Evolutionary conservation across 1,284 basidiomycete species (phyloP), one percentile per base, ranked within the genome.

Genomic region (Leucoagaricus sp.): DNA sequence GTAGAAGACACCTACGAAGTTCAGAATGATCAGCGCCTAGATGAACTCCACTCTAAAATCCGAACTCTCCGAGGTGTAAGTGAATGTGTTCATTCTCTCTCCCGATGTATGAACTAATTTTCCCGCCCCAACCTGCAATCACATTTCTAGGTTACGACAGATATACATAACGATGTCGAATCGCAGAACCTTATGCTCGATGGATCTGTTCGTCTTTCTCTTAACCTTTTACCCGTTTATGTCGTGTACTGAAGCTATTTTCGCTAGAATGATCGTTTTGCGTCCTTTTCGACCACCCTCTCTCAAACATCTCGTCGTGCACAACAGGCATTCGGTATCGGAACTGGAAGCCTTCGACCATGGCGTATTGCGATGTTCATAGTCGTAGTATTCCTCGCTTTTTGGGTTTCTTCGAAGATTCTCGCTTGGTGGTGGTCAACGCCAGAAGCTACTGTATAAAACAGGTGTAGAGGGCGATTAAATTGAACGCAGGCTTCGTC

Each of bases 21-120:
- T 3, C 90, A 93, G 67, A 93, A 93, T 67, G 89, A 93, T 75
- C 83, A 90, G 62, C 76, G 83, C 42, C 77, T 93, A n/a, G 89
- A 93, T 56, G 86, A 90, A 47, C 75, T 93, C 1, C 90, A 92
- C 67, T 83, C 87, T 8, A 93, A 93, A 69, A 82, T 93, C 49
- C 81, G 89, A 42, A 87, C 86, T 25, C 67, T 93, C 44, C 83
- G 90, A 61, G 86, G 87, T 12, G 91, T 92, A 70, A 63, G 82
- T 70, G 34, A 34, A 12, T 8, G 17, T 12, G n/a, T 8, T 15
- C 9, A 7, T 15, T 8, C 29, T 17, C 28, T 4, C 17, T 19
- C 28, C n/a, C 9, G 28, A 21, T 33, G 4, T 17, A 44, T 7
- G 19, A 21, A 38, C 34, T 44, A 6, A 25, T 21, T 23, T 21